phyloP scores from a whole-genome alignment of 1,139 yeast genomes.

The Magnusiomyces clavatus region DNA sequence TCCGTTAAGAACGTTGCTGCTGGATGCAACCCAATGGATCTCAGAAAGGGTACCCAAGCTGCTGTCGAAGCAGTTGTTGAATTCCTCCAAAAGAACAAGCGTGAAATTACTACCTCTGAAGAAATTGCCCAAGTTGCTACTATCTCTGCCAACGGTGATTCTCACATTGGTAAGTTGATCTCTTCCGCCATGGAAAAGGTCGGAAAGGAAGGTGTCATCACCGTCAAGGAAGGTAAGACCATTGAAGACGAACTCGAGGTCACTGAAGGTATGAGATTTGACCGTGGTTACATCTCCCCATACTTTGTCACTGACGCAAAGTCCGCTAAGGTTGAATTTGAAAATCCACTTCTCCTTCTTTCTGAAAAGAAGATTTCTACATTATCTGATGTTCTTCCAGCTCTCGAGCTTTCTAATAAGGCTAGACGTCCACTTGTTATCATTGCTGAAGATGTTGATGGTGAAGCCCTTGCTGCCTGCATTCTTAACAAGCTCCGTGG shows the following conservation, averaged over 20 bases:
- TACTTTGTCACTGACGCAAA: slow-evolving; percentile 96
- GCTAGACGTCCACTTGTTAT: slow-evolving; percentile 91
- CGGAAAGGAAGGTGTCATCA: slow-evolving; percentile 98
- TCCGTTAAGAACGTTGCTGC: slow-evolving; percentile 98
- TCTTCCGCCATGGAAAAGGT: slow-evolving; percentile 99
- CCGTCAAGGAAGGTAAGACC: slow-evolving; percentile 96
- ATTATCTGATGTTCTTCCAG: slow-evolving; percentile 87
- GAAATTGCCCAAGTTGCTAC: slow-evolving; percentile 99
- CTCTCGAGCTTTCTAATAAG: slow-evolving; percentile 91
- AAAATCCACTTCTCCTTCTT: slow-evolving; percentile 82
- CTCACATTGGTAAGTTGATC: slow-evolving; percentile 85
- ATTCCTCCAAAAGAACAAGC: slow-evolving; percentile 82
- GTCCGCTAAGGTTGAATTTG: slow-evolving; percentile 95
- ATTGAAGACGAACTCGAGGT: slow-evolving; percentile 95
- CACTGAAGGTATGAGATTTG: slow-evolving; percentile 99
- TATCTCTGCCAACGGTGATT: slow-evolving; percentile 95
- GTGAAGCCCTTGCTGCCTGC: slow-evolving; percentile 99
- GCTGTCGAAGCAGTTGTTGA: slow-evolving; percentile 96
- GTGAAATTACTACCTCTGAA: slow-evolving; percentile 93
- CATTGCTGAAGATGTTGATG: slow-evolving; percentile 95
- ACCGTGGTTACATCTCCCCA: slow-evolving; percentile 97
- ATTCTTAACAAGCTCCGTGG: slow-evolving; percentile 97
- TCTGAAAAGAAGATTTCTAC: slow-evolving; percentile 94
- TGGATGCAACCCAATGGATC: slow-evolving; percentile 99
- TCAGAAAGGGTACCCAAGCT: slow-evolving; percentile 97